A percentile compares a stretch with the other conserved stretches of the same genome.
Conservation (phyloP, 805 yeast species). For the Wickerhamiella domercqiae region DNA sequence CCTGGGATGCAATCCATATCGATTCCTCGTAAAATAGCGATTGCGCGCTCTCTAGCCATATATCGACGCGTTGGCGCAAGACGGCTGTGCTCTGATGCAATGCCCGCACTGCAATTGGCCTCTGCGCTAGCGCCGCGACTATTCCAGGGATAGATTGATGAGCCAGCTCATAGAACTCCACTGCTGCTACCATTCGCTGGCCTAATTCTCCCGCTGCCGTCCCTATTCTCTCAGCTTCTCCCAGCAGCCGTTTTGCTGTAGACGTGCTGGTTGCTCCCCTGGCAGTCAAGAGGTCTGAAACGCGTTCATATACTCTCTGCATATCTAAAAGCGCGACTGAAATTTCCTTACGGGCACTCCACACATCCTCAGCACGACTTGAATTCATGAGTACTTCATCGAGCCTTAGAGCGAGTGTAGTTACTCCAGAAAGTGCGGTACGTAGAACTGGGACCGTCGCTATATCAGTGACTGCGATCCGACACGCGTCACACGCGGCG, state of each 20-base stretch:
- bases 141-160: not conserved
- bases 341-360: not conserved
- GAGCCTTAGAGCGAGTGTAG: not conserved
- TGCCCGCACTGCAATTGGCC: not conserved
- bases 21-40: not conserved
- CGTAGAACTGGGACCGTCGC: not conserved
- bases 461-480: not conserved
- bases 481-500: too few species aligned
- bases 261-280: not conserved
- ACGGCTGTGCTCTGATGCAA: not conserved
- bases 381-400: not conserved
- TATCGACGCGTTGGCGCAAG: not conserved
- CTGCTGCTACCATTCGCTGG: not conserved
- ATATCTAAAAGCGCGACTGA: not conserved
- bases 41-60: not conserved
- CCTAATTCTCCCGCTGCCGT: not conserved
- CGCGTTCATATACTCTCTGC: not conserved
- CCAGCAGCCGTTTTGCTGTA: not conserved
- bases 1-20: not conserved
- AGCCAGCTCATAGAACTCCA: conserved; percentile 1
- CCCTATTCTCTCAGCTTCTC: not conserved
- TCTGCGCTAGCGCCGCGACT: not conserved
- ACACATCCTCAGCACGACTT: too few species aligned
- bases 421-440: not conserved
- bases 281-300: not conserved